A percentile compares a stretch with the other conserved stretches of the same genome.
Evolutionary conservation across 2,329 filamentous ascomycete genomes (phyloP).

Genomic region (Aspergillus floridensis): DNA sequence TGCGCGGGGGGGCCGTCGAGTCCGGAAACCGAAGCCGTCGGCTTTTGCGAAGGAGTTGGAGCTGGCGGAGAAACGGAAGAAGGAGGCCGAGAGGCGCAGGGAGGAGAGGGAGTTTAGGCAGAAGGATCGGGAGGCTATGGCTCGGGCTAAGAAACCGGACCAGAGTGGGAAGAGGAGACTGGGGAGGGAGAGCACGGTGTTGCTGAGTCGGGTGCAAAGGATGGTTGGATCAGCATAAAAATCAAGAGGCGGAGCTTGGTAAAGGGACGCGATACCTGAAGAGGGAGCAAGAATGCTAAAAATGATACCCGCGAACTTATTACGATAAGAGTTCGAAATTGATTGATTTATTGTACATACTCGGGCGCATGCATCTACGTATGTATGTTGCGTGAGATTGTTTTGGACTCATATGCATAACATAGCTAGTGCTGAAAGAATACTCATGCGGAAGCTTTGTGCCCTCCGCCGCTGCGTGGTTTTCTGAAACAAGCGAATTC

Average conservation of each 20-base stretch:
- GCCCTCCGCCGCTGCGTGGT: conserved; percentile 43
- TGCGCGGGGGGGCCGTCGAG: conserved; percentile 19
- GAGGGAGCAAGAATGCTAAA: conserved; percentile 14
- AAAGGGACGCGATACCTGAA: neutral
- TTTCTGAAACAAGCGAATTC: conserved; percentile 86
- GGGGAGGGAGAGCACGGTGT: conserved; percentile 72
- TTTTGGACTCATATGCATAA: neutral
- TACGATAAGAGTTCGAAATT: conserved; percentile 5
- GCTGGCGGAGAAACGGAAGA: conserved; percentile 61
- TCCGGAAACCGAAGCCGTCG: conserved; percentile 43
- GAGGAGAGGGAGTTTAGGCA: conserved; percentile 66
- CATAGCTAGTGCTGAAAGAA: conserved; percentile 5
- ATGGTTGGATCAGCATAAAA: conserved; percentile 54
- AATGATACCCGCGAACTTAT: conserved; percentile 17
- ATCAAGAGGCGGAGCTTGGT: neutral
- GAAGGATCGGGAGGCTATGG: conserved; percentile 66
- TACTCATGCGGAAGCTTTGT: conserved; percentile 21
- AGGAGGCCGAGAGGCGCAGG: conserved; percentile 62
- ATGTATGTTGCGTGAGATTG: neutral
- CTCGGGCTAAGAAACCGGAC: conserved; percentile 59
- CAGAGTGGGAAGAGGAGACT: conserved; percentile 73
- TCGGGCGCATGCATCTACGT: neutral
- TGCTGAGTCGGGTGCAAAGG: conserved; percentile 75
- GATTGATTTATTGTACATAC: neutral
- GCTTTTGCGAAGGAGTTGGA: conserved; percentile 66